phyloP scores from a whole-genome alignment of 805 yeast species.

The Saturnispora zaruensis region DNA sequence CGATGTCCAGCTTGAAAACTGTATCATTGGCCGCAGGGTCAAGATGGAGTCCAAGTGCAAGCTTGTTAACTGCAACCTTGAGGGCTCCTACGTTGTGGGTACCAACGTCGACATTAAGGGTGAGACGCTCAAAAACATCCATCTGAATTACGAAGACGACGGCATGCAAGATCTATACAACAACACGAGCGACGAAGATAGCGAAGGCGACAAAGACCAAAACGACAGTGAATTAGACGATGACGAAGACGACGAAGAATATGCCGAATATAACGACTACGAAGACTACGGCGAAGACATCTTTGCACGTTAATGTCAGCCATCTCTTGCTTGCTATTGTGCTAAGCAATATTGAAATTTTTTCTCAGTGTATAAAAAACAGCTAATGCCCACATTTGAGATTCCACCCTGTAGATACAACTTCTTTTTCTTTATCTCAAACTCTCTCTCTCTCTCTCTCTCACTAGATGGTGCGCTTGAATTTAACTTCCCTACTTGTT shows the following conservation, averaged over 20 bases:
- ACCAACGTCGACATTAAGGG: constrained; percentile 40
- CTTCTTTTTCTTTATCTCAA: not conserved
- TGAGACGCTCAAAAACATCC: constrained; percentile 31
- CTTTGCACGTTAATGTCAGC: constrained; percentile 20
- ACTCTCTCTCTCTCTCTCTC: not conserved
- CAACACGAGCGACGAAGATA: constrained; percentile 26
- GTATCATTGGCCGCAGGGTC: constrained; percentile 69
- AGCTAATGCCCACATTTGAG: not conserved
- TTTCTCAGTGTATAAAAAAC: not conserved
- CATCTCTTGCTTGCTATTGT: not conserved
- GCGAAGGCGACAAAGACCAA: constrained; percentile 32
- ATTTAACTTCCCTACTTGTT: not conserved
- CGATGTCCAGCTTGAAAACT: constrained; percentile 73
- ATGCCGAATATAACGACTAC: constrained; percentile 48
- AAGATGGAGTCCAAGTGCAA: constrained; percentile 54
- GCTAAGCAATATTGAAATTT: not conserved
- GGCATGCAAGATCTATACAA: constrained; percentile 21
- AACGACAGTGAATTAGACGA: constrained; percentile 8
- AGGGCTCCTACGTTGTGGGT: constrained; percentile 63
- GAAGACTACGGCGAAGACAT: constrained; percentile 42
- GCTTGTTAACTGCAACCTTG: constrained; percentile 77
- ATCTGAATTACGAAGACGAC: constrained; percentile 24
- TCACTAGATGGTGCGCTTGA: not conserved
- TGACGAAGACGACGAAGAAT: constrained; percentile 23
- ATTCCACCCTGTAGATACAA: not conserved